phyloP scores from a whole-genome alignment of 2,329 filamentous ascomycete genomes.

The Fulvia fulva region DNA sequence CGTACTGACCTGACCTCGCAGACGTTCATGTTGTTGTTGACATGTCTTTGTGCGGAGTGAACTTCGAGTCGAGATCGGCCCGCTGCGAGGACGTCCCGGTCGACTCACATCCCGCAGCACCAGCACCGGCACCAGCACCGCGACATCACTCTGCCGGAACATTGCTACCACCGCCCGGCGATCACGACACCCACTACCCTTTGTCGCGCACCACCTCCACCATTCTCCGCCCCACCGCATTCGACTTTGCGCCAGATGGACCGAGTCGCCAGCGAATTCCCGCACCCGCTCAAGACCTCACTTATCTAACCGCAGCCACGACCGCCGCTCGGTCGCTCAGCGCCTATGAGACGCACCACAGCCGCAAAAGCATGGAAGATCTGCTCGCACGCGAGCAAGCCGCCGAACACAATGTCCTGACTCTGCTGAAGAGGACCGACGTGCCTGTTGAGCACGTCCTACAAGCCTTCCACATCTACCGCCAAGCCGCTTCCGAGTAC shows the following conservation, averaged over 20 bases:
- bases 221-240: background rate
- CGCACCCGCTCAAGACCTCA: constrained; percentile 7
- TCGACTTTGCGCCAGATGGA: constrained; percentile 45
- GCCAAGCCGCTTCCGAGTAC: constrained; percentile 65
- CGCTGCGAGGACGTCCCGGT: background rate
- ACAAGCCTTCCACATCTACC: constrained; percentile 47
- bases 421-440: constrained; percentile 24
- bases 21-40: background rate
- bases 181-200: constrained; percentile 7
- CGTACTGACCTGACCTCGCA: background rate
- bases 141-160: background rate
- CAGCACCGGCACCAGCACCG: background rate
- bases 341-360: constrained; percentile 26
- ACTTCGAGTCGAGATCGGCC: background rate
- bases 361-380: constrained; percentile 31
- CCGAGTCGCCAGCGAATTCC: constrained; percentile 47
- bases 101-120: background rate
- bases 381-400: constrained; percentile 30
- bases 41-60: background rate
- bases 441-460: constrained; percentile 23
- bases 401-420: constrained; percentile 26
- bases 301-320: constrained; percentile 12
- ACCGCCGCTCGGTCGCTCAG: constrained; percentile 12
- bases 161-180: background rate
- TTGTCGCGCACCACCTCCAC: constrained; percentile 3